phyloP scores from a whole-genome alignment of 345 rosid species.

The Syzygium aqueum region DNA sequence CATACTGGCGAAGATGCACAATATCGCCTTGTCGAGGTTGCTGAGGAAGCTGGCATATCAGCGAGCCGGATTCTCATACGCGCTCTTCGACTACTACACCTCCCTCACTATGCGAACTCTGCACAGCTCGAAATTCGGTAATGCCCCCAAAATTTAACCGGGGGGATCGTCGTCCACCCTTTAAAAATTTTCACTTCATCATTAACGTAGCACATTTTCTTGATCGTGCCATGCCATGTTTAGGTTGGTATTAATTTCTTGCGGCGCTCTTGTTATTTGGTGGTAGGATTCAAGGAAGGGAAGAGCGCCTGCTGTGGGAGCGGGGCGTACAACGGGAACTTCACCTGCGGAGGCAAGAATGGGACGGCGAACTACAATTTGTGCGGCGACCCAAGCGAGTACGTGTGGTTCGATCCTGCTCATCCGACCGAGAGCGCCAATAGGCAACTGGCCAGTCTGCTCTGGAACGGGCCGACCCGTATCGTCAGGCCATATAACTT shows the following conservation, averaged over 20 bases:
- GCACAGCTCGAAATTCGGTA: neutral
- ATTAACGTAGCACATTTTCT: neutral
- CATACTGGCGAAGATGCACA: constrained; percentile 11
- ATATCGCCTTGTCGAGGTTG: constrained; percentile 1
- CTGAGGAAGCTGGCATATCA: constrained; percentile 1
- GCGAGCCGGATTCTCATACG: constrained; percentile 12
- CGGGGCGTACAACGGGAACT: neutral
- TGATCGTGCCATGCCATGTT: neutral
- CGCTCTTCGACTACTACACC: constrained; percentile 9
- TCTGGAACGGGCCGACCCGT: neutral
- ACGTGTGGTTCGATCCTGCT: constrained; percentile 1
- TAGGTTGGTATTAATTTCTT: neutral
- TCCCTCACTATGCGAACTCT: constrained; percentile 1
- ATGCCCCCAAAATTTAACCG: neutral
- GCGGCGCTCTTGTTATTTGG: neutral
- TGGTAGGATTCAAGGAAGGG: neutral
- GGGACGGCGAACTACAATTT: neutral
- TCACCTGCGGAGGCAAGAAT: neutral
- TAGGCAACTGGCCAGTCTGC: neutral
- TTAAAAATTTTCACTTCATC: neutral
- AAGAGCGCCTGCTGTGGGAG: constrained; percentile 7
- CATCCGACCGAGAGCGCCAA: constrained; percentile 7
- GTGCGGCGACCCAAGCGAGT: constrained; percentile 3
- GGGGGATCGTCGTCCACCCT: neutral
- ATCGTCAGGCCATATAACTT: neutral